A percentile compares a stretch with the other conserved stretches of the same genome.
Conservation (phyloP, 257 asterid genomes). For the Solanum medicagineum region DNA sequence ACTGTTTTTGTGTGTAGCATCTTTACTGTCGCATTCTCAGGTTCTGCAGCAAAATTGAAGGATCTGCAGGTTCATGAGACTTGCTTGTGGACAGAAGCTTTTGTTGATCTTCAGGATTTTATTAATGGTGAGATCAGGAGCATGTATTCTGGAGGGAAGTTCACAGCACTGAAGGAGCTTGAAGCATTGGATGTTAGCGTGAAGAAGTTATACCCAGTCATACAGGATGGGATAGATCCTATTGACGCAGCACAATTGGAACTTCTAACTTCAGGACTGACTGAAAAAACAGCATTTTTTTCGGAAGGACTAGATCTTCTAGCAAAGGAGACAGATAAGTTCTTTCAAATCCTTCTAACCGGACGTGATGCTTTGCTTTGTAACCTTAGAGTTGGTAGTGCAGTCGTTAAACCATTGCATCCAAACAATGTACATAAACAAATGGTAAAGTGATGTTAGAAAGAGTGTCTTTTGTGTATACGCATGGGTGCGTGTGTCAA, state of each 20-base stretch:
- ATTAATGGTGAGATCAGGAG: conserved; percentile 47
- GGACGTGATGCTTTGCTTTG: conserved; percentile 72
- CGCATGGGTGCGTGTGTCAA: conserved; percentile 5
- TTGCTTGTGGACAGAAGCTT: conserved; percentile 52
- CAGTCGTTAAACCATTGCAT: conserved; percentile 2
- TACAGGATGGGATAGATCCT: conserved; percentile 34
- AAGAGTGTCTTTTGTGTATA: conserved; percentile 8
- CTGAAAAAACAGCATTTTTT: conserved; percentile 25
- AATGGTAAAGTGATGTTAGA: conserved; percentile 28
- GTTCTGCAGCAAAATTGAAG: conserved; percentile 49
- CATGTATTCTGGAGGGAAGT: conserved; percentile 22
- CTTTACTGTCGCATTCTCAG: conserved; percentile 59
- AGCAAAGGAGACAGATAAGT: conserved; percentile 57
- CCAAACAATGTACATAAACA: conserved; percentile 24
- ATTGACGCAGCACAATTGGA: conserved; percentile 24
- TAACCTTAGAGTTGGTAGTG: conserved; percentile 58
- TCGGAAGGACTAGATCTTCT: conserved; percentile 55
- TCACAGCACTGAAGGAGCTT: conserved; percentile 50
- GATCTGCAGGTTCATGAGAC: conserved; percentile 36
- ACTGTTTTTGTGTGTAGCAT: conserved; percentile 58
- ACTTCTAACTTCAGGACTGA: conserved; percentile 25
- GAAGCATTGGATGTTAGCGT: conserved; percentile 52
- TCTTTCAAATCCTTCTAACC: conserved; percentile 55
- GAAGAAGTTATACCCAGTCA: conserved; percentile 41
- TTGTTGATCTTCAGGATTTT: conserved; percentile 33